phyloP scores from a whole-genome alignment of 306 rosid species.

The Malus fusca region DNA sequence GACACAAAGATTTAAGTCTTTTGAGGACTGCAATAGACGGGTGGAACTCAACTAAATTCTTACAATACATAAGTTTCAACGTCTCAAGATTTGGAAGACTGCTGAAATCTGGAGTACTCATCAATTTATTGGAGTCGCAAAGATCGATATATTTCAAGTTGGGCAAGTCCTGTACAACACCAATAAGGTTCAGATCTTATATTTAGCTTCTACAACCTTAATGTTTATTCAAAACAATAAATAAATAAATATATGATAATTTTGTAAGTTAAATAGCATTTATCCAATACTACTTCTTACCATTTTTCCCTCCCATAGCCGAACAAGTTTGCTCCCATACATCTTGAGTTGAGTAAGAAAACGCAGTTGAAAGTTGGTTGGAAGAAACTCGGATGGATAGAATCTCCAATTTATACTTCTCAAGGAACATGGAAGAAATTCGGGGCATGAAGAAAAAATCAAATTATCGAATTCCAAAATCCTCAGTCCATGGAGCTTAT shows the following conservation, averaged over 20 bases:
- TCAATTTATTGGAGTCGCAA: background rate
- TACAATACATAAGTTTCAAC: background rate
- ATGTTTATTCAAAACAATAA: background rate
- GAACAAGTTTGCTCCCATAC: background rate
- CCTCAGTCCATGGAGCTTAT: conserved; percentile 9
- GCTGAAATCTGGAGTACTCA: conserved; percentile 9
- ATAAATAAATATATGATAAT: no score
- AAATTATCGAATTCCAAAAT: background rate
- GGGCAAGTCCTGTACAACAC: background rate
- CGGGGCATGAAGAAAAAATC: background rate
- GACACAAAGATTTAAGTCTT: background rate
- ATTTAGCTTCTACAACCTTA: background rate
- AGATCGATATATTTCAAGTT: conserved; percentile 4
- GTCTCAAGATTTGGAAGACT: background rate
- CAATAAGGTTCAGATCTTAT: background rate
- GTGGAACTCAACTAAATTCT: conserved; percentile 1
- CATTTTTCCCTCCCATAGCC: conserved; percentile 6
- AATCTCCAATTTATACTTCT: background rate
- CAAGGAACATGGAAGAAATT: conserved; percentile 3
- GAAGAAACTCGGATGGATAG: conserved; percentile 8
- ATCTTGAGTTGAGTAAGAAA: background rate
- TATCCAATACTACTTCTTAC: background rate
- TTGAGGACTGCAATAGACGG: background rate
- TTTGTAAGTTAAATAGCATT: no score
- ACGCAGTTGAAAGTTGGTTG: background rate